Base-by-base conservation (phyloP, 495 filamentous ascomycete species). In the Penicillium taxi region DNA sequence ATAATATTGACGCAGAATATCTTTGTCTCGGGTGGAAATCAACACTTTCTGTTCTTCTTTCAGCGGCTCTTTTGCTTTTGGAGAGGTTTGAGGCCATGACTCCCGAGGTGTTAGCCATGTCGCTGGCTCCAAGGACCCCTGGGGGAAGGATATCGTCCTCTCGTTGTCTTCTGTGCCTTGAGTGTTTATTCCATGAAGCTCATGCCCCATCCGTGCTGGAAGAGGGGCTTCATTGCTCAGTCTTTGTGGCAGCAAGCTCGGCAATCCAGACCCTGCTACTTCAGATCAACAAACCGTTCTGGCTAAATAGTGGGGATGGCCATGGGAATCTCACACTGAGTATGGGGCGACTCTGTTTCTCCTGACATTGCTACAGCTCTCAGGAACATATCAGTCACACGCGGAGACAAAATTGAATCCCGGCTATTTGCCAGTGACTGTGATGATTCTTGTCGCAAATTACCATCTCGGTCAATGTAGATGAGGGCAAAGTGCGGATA, bases 1-100 rank as follows among this genome's bases (percentile, higher is more conserved):
- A 42, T 84, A 82, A 52, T 80, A 82, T 6, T 64, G 58, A 43
- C 73, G 70, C 4, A 84, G 24, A 9, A 72, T 9, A 50, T 64
- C 57, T 6, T 53, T 47, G 26, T 84, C 69, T 12, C 72, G 65
- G 20, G 84, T 70, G 6, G 55, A 61, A 28, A 86, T 47, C 32
- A 53, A 52, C 13, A 61, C 58, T 22, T 45, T 57, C 24, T 56
- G 52, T 13, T 48, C 56, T 38, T 47, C 61, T 15, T 48, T 48
- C 14, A 43, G 55, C 5, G 49, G 50, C 11, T 47, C 28, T 25
- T 32, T 18, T 18, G 33, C 20, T 19, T 33, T 12, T 32, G 29
- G 9, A 17, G 17, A 4, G 21, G 21, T 32, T 25, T 15, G 33
- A 32, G 37, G 26, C 37, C 41, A 42, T 2, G 25, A 20, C 8